A percentile compares a stretch with the other conserved stretches of the same genome.
Evolutionary conservation across 2,329 filamentous ascomycete genomes (phyloP).

Genomic region (Pestalotiopsis fici): DNA sequence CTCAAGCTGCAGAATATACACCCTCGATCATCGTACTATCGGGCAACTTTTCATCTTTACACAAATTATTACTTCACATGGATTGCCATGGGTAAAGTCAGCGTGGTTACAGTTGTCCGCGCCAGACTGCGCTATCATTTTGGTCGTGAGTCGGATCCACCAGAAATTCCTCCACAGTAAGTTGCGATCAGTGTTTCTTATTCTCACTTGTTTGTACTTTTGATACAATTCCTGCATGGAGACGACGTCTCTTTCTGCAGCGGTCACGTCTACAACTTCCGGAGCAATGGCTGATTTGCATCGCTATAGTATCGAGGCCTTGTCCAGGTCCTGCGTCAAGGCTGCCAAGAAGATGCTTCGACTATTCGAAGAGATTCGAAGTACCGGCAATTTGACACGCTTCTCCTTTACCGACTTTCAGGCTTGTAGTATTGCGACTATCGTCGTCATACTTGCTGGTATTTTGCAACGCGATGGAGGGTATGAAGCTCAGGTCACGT

Average conservation of each 20-base stretch:
- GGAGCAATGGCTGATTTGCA: neutral
- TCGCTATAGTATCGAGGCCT: constrained; percentile 9
- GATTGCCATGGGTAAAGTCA: constrained; percentile 36
- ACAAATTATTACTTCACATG: constrained; percentile 37
- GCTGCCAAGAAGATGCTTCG: constrained; percentile 31
- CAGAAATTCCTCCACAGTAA: constrained; percentile 10
- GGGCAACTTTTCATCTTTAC: constrained; percentile 34
- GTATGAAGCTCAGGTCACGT: constrained; percentile 27
- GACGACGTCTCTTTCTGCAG: too few species aligned
- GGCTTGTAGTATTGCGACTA: constrained; percentile 37
- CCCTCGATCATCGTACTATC: constrained; percentile 27
- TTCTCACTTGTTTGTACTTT: too few species aligned
- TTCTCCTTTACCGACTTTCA: constrained; percentile 41
- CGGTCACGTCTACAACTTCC: too few species aligned
- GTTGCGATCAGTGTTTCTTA: neutral
- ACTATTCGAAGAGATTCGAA: constrained; percentile 29
- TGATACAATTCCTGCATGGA: too few species aligned
- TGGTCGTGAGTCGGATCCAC: constrained; percentile 4
- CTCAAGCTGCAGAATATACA: constrained; percentile 28
- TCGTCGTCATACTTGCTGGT: constrained; percentile 32
- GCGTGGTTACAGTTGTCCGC: constrained; percentile 32
- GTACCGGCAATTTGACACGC: constrained; percentile 29
- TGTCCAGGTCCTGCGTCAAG: constrained; percentile 28
- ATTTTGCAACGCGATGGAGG: constrained; percentile 33
- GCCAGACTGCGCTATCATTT: constrained; percentile 21